These are phyloP conservation scores for Paecilomyces niveus DNA, from an alignment of 2,329 filamentous ascomycete species.

Conservation along the genomic window DNA sequence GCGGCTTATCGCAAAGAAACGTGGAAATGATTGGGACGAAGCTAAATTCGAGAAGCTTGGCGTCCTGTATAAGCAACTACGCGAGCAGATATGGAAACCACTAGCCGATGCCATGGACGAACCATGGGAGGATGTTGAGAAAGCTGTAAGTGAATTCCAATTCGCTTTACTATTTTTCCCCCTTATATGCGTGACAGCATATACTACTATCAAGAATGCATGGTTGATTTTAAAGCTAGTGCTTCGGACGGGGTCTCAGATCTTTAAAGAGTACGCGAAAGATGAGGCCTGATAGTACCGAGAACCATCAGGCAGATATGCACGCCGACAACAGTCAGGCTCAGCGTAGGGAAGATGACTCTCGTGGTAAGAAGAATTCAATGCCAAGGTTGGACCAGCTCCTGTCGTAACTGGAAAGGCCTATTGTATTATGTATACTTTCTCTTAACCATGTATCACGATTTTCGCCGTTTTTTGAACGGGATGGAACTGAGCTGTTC, in stretches of 20 bases:
- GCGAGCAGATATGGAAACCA: conserved; percentile 73
- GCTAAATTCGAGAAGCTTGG: conserved; percentile 68
- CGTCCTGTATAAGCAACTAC: conserved; percentile 69
- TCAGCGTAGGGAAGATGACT: not conserved
- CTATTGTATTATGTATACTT: not conserved
- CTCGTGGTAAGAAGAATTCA: not conserved
- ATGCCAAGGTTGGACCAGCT: not conserved
- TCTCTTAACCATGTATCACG: not conserved
- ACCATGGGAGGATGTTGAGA: conserved; percentile 63
- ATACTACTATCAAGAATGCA: not conserved
- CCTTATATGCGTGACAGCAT: not conserved
- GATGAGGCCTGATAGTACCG: not conserved
- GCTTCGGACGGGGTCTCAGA: conserved; percentile 15
- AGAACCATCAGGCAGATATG: not conserved
- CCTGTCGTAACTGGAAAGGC: not conserved
- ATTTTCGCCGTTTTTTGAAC: not conserved
- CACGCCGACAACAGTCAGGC: not conserved
- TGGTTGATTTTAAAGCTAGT: conserved; percentile 6
- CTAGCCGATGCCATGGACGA: conserved; percentile 57
- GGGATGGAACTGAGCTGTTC: not conserved
- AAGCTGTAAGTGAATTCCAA: conserved; percentile 58
- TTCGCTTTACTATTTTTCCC: not conserved
- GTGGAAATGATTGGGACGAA: conserved; percentile 71
- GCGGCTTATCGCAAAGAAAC: conserved; percentile 65
- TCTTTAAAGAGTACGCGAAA: not conserved